Evolutionary conservation across 2,329 filamentous ascomycete species (phyloP), one percentile per base, ranked within the genome.

Genomic region (Lecanosticta acicola): DNA sequence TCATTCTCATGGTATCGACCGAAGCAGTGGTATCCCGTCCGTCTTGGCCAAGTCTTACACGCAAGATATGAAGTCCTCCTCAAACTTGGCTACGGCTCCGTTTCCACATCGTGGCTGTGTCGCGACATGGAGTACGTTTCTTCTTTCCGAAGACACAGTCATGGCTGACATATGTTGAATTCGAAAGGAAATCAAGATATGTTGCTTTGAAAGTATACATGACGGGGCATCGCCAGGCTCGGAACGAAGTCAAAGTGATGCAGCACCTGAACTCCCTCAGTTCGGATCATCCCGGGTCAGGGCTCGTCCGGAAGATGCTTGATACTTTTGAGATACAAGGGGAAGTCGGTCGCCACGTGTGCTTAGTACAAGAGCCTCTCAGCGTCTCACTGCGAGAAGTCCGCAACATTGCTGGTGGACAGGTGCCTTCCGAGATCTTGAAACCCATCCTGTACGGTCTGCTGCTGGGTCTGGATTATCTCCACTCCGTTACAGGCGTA

Each of bases 41-140:
- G 44, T 1, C 64, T 68, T 4, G 67, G 67, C 5, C 47, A 70
- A 9, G 36, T 66, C 0, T 52, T 70, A 44, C 21, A 61, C 1
- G 41, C 42, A 3, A 60, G 57, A 16, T 73, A 71, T 48, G 58
- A 65, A 36, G 55, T 69, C 32, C 57, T 72, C 8, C 64, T 61
- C 32, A 74, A 75, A 49, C 61, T 73, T 9, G 71, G 71, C 19
- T 71, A 67, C 50, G 70, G 70, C 4, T 59, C 57, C 4, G 56
- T 51, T 35, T 71, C 70, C 4, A 73, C 70, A 0, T 65, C 69
- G 3, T 74, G 71, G 70, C 62, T 73, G 0, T 65, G 63, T 37
- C 63, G 55, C 20, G 67, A 71, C 59, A 59, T 69, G 7, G 42
- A 19, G 40, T 43, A 34, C 21, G n/a, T n/a, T n/a, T n/a, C n/a